These are phyloP conservation scores for Candida silvicultrix DNA, from an alignment of 805 yeast species.

Conservation along the genomic window DNA sequence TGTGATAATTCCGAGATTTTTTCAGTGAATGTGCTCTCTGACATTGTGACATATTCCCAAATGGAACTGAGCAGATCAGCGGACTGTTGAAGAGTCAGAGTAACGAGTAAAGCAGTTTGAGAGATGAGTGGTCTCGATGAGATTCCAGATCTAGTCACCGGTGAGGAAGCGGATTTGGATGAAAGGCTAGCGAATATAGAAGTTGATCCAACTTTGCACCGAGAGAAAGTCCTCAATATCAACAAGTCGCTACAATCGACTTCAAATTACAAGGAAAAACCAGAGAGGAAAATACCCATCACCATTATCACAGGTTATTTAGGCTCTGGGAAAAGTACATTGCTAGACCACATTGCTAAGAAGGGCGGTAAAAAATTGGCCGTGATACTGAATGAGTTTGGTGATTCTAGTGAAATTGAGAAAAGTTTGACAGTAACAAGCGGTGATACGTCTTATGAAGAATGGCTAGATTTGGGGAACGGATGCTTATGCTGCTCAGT, in stretches of 20 bases:
- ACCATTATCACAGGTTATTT: constrained; percentile 92
- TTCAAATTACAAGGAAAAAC: neutral
- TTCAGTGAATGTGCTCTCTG: too few species aligned
- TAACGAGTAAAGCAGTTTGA: too few species aligned
- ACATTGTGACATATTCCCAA: too few species aligned
- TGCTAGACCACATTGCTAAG: constrained; percentile 67
- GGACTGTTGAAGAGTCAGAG: too few species aligned
- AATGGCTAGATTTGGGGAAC: constrained; percentile 95
- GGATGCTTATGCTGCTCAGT: constrained; percentile 97
- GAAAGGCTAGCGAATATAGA: constrained; percentile 10
- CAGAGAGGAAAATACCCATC: constrained; percentile 62
- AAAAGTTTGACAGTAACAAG: constrained; percentile 68
- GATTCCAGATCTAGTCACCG: constrained; percentile 22
- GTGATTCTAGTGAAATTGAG: constrained; percentile 86
- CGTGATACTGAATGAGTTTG: constrained; percentile 87
- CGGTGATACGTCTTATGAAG: constrained; percentile 57
- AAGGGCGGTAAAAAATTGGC: constrained; percentile 75
- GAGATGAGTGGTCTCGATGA: constrained; percentile 5
- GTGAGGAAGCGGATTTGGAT: constrained; percentile 16
- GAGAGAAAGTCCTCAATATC: constrained; percentile 12
- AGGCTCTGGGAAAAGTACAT: constrained; percentile 91
- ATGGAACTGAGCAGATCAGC: too few species aligned
- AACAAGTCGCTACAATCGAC: constrained; percentile 11
- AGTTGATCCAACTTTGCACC: constrained; percentile 8
- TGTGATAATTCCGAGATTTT: neutral